Base-by-base conservation (phyloP, 441 rosid genomes). In the Iberis amara region DNA sequence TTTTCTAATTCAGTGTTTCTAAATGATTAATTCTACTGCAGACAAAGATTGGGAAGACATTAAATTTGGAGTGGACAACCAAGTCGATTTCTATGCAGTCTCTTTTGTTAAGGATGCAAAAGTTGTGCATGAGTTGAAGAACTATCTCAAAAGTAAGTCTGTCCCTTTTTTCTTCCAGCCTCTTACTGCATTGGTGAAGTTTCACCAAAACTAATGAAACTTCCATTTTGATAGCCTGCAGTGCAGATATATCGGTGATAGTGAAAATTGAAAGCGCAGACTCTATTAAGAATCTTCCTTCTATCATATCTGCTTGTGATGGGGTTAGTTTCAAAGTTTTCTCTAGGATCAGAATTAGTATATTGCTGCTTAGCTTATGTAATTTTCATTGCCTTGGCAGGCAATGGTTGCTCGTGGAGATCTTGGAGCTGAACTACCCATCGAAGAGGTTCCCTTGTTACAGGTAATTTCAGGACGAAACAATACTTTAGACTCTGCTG, bases 361-460 rank as follows among this genome's bases (percentile, higher is more conserved):
- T 23, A 3, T 46, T 30, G 54, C 38, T n/a, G n/a, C 26, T 33
- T 57, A 30, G 50, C 42, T 54, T 1, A 32, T 28, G 37, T 63
- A 27, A 50, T 14, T 27, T 13, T 49, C 18, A 52, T 41, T 55
- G 18, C 60, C 63, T 47, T 47, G 0, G 0, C 57, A 90, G 96
- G 98, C 98, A 40, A 90, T 90, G 96, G 98, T 90, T 77, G 98
- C 98, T 59, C 95, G 98, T 65, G 98, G 96, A 75, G 96, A 90
- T 75, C 92, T 90, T 64, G 96, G 98, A 49, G 96, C 96, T 69
- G 98, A 90, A 73, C 98, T 90, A 76, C 98, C 98, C 68, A 79
- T 90, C 39, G 98, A 90, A 70, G 98, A 90, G 48, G 96, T 90
- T 44, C 95, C 98, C 6, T 47, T 90, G 52, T 76, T 90, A 80